phyloP scores from a whole-genome alignment of 2,329 filamentous ascomycete species.

The Penicillium sp. region DNA sequence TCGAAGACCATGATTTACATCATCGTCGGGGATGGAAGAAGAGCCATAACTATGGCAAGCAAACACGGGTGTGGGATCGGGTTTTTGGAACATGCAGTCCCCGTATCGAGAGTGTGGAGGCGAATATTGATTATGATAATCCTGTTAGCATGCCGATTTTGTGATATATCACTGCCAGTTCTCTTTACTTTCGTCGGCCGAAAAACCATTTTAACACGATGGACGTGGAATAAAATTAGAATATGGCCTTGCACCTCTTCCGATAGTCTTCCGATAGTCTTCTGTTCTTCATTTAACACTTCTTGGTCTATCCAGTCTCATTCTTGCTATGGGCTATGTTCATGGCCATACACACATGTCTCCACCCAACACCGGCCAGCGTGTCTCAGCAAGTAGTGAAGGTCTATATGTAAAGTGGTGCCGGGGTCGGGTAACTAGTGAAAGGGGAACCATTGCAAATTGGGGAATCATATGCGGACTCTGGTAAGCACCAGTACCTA shows the following conservation, averaged over 20 bases:
- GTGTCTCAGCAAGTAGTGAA: background rate
- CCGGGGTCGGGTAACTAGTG: too few relatives aligned
- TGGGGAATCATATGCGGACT: too few relatives aligned
- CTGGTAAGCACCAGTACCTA: background rate
- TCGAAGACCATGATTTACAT: conserved; percentile 7
- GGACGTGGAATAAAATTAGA: background rate
- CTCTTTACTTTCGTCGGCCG: background rate
- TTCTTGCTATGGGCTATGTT: background rate
- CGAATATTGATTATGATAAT: background rate
- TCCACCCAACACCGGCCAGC: background rate
- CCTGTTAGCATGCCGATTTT: background rate
- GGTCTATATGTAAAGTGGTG: background rate
- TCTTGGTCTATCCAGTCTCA: background rate
- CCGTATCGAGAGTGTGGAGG: background rate
- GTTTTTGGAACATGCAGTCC: background rate
- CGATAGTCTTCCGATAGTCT: too few relatives aligned
- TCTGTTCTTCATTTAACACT: background rate
- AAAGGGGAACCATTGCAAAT: too few relatives aligned
- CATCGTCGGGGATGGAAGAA: conserved; percentile 5
- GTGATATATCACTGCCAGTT: background rate
- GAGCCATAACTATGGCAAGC: conserved; percentile 7
- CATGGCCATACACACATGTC: background rate
- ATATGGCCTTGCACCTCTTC: background rate
- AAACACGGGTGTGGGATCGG: conserved; percentile 7
- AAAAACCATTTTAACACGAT: background rate